phyloP scores from a whole-genome alignment of 306 rosid genomes.

The Phaseolus lunatus region DNA sequence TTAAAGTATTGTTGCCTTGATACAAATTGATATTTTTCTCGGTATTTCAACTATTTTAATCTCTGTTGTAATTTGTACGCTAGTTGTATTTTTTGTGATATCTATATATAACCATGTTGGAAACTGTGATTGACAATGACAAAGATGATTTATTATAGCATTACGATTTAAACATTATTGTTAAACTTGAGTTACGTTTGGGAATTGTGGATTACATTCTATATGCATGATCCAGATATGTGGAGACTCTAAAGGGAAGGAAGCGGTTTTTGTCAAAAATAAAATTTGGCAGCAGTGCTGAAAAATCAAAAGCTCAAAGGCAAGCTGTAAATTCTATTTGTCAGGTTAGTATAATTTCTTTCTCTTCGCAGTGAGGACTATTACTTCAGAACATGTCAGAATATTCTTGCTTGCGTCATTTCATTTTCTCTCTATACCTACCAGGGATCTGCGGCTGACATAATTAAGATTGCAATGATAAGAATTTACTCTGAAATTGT shows the following conservation, averaged over 20 bases:
- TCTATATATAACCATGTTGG: conserved; percentile 30
- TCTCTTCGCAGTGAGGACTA: conserved; percentile 6
- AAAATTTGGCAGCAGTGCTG: conserved; percentile 72
- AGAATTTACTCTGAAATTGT: conserved; percentile 66
- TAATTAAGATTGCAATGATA: conserved; percentile 90
- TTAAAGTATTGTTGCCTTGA: neutral
- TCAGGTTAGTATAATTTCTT: conserved; percentile 66
- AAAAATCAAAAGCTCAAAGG: conserved; percentile 90
- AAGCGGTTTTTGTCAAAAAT: conserved; percentile 92
- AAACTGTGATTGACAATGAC: neutral
- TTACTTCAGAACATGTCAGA: conserved; percentile 11
- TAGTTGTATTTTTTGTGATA: conserved; percentile 26
- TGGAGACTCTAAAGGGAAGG: conserved; percentile 84
- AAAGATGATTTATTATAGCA: neutral
- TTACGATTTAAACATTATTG: conserved; percentile 14
- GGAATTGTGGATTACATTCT: conserved; percentile 13
- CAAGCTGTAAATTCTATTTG: conserved; percentile 98
- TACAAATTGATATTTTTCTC: neutral
- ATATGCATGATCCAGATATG: conserved; percentile 64
- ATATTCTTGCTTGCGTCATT: conserved; percentile 40
- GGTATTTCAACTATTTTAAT: neutral
- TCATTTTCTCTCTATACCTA: conserved; percentile 28
- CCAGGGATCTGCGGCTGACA: conserved; percentile 98
- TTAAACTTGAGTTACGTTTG: conserved; percentile 16
- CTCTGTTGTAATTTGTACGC: neutral